Conservation (phyloP, 305 asterid species). For the Caryopteris hybrid region DNA sequence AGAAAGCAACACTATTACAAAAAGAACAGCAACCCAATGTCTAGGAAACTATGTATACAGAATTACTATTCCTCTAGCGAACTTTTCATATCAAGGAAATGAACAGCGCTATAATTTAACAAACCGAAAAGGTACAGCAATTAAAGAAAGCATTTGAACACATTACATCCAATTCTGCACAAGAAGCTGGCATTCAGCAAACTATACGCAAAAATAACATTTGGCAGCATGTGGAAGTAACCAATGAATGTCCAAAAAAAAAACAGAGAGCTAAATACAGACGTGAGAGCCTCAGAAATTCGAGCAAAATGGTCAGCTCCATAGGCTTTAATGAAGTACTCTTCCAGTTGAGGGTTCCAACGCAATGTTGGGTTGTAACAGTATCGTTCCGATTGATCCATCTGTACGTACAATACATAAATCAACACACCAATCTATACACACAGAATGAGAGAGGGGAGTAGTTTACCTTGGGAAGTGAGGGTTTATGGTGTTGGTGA, state of each 20-base stretch:
- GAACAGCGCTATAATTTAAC: neutral
- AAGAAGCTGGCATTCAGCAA: neutral
- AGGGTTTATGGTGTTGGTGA: slow-evolving; percentile 25
- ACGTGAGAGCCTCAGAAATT: slow-evolving; percentile 73
- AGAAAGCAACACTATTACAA: neutral
- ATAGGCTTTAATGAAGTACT: slow-evolving; percentile 64
- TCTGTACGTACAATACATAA: slow-evolving; percentile 31
- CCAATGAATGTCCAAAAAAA: neutral
- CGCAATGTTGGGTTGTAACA: slow-evolving; percentile 57
- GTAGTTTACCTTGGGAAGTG: slow-evolving; percentile 15
- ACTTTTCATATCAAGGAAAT: neutral
- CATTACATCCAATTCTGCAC: neutral
- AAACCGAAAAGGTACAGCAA: neutral
- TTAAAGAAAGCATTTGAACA: neutral
- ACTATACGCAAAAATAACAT: neutral
- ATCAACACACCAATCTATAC: neutral
- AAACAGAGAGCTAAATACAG: neutral
- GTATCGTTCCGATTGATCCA: slow-evolving; percentile 71
- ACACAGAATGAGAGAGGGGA: neutral
- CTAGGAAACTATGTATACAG: neutral
- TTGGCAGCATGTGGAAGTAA: neutral
- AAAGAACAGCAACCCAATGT: neutral
- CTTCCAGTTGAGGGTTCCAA: slow-evolving; percentile 78
- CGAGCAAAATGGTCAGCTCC: slow-evolving; percentile 73
- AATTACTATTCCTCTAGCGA: neutral